phyloP scores from a whole-genome alignment of 441 rosid species.

The Populus hybrid region DNA sequence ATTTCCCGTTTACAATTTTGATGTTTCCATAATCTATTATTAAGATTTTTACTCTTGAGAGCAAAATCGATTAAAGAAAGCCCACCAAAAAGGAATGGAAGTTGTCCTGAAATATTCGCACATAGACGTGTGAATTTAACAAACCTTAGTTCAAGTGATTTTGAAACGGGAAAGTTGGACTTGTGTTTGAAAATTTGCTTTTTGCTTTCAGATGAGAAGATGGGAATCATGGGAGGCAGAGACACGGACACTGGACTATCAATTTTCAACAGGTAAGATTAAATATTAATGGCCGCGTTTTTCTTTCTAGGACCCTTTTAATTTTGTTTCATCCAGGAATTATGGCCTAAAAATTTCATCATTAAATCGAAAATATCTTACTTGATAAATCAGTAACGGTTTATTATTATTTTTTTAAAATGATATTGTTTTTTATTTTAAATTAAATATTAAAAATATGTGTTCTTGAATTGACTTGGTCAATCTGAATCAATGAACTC shows the following conservation, averaged over 20 bases:
- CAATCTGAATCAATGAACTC: too few species aligned
- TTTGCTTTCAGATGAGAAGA: conserved; percentile 35
- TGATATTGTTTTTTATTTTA: too few species aligned
- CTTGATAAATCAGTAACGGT: too few species aligned
- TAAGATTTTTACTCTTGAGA: not conserved
- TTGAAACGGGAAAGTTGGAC: conserved; percentile 17
- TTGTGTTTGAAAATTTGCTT: conserved; percentile 14
- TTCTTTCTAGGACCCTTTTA: not conserved
- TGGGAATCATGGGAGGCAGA: conserved; percentile 58
- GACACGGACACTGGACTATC: conserved; percentile 45
- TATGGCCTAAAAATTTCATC: not conserved
- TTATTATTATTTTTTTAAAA: too few species aligned
- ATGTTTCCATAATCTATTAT: not conserved
- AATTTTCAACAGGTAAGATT: conserved; percentile 34
- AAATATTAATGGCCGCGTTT: too few species aligned
- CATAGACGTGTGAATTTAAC: not conserved
- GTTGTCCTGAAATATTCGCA: not conserved
- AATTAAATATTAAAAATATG: too few species aligned
- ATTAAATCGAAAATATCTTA: too few species aligned
- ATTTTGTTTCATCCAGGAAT: not conserved
- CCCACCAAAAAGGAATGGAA: not conserved
- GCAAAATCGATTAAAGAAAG: not conserved
- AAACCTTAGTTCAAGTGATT: not conserved
- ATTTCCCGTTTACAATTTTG: not conserved
- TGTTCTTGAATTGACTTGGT: too few species aligned